Evolutionary conservation across 257 asterid genomes (phyloP).

Genomic region (Fraxinus quadrangulata): DNA sequence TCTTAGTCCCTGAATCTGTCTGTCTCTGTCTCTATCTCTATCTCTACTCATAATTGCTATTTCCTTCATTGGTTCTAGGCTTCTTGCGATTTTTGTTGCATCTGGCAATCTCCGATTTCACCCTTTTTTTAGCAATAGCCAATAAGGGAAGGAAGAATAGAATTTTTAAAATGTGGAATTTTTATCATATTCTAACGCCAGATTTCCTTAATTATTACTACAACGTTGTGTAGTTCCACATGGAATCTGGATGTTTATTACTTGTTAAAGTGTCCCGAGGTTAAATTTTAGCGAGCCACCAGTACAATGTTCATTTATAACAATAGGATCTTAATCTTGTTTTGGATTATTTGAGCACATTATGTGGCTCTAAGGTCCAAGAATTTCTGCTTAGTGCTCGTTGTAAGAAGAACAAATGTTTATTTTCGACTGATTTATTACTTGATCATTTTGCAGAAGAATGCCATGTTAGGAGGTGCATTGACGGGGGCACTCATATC

Average conservation of each 20-base stretch:
- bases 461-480: slow-evolving; percentile 77
- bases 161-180: neutral
- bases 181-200: neutral
- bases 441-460: slow-evolving; percentile 53
- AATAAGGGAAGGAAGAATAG: neutral
- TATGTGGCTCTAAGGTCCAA: neutral
- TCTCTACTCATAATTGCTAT: too few relatives aligned
- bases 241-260: neutral
- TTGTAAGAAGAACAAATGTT: neutral
- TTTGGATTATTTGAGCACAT: neutral
- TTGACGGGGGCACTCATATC: slow-evolving; percentile 70
- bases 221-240: neutral
- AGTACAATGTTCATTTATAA: neutral
- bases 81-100: too few relatives aligned
- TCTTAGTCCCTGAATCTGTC: neutral
- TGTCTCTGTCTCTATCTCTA: too few relatives aligned
- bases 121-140: neutral
- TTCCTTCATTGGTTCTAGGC: too few relatives aligned
- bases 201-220: neutral
- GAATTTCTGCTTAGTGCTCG: neutral
- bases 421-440: neutral
- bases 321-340: neutral
- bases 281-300: neutral
- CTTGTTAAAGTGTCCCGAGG: neutral
- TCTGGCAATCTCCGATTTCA: neutral